phyloP scores from a whole-genome alignment of 495 filamentous ascomycete species.

The Podospora pseudocomata region DNA sequence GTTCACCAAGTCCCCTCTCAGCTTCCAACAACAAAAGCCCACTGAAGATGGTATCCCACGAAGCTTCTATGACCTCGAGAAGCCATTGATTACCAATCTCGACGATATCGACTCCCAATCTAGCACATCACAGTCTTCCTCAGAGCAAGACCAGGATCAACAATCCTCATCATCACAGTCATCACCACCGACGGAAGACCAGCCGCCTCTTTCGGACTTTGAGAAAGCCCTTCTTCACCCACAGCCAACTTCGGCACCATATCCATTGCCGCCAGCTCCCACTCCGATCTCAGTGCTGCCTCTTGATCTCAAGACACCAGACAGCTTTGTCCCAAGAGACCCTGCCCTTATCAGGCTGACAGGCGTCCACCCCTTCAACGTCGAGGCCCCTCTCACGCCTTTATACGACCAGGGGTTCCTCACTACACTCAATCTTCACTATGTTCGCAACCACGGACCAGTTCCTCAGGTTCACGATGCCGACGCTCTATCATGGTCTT shows the following conservation, averaged over 20 bases:
- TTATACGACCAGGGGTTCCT: conserved; percentile 86
- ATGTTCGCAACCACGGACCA: conserved; percentile 91
- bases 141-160: background rate
- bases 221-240: conserved; percentile 7
- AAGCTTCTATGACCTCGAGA: conserved; percentile 15
- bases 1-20: background rate
- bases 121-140: background rate
- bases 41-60: conserved; percentile 4
- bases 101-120: background rate
- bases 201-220: conserved; percentile 15
- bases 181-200: background rate
- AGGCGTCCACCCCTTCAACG: conserved; percentile 91
- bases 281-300: conserved; percentile 60
- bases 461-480: conserved; percentile 75
- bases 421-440: conserved; percentile 88
- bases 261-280: conserved; percentile 70
- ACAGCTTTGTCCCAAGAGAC: conserved; percentile 82
- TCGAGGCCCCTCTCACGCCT: conserved; percentile 77
- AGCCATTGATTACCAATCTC: conserved; percentile 2
- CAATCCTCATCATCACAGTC: background rate
- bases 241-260: conserved; percentile 20
- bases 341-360: conserved; percentile 83
- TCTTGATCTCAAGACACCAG: conserved; percentile 78
- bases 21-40: conserved; percentile 2
- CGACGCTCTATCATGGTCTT: conserved; percentile 75